Conservation (phyloP, 208 protist species). For the Trypanosoma boissoni region DNA sequence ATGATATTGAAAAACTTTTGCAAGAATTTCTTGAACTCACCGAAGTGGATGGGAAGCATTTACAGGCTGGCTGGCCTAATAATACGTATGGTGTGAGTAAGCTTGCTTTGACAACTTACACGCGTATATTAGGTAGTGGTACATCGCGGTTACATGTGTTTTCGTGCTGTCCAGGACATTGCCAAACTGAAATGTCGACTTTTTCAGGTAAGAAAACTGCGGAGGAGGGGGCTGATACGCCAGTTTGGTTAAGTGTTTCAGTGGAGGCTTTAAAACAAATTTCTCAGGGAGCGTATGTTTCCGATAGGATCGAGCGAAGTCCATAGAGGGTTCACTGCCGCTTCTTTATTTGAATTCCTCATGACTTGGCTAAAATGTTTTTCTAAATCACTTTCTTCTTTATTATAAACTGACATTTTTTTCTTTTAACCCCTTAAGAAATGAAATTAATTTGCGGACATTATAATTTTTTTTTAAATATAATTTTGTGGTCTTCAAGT, state of each 20-base stretch:
- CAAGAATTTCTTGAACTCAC: conserved; percentile 26
- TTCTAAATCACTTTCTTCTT: not conserved
- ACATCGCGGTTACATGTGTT: conserved; percentile 28
- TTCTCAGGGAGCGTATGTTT: conserved; percentile 24
- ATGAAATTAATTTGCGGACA: not conserved
- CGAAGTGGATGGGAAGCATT: conserved; percentile 18
- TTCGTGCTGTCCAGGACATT: conserved; percentile 39
- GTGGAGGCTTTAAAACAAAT: conserved; percentile 13
- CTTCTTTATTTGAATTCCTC: not conserved
- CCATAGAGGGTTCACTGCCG: not conserved
- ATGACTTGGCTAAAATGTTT: conserved; percentile 1
- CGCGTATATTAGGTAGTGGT: conserved; percentile 13
- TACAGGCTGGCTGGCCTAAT: conserved; percentile 28
- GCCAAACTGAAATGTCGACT: conserved; percentile 25
- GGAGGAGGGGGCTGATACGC: conserved; percentile 31
- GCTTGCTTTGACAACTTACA: conserved; percentile 33
- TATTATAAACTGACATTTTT: conserved; percentile 14
- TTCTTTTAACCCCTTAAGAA: conserved; percentile 1
- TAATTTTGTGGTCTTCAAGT: not conserved
- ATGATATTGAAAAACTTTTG: conserved; percentile 25
- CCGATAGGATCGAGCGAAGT: conserved; percentile 9
- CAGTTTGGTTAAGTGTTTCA: conserved; percentile 28
- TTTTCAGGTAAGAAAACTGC: conserved; percentile 22
- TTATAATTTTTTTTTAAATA: conserved; percentile 22
- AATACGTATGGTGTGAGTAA: conserved; percentile 42